These are phyloP conservation scores for Ceratocystis huliohia DNA, from an alignment of 2,329 filamentous ascomycete genomes.

Conservation along the genomic window DNA sequence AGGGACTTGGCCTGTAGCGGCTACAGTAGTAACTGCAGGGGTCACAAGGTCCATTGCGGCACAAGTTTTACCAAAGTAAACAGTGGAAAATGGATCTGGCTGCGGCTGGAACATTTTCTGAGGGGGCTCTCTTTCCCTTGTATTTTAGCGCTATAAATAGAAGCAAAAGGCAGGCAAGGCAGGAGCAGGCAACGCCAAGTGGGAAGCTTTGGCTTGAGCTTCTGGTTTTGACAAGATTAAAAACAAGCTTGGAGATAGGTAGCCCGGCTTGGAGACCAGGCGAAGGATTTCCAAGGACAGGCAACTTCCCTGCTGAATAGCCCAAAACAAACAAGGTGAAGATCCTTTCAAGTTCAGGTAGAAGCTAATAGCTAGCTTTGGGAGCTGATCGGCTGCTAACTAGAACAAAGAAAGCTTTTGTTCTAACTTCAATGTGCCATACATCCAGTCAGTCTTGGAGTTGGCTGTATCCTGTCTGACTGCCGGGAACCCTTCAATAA, in stretches of 20 bases:
- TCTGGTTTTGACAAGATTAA: background rate
- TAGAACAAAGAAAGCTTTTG: background rate
- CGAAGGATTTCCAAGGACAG: constrained; percentile 1
- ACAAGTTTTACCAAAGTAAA: constrained; percentile 26
- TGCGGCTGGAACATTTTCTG: constrained; percentile 44
- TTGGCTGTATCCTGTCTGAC: background rate
- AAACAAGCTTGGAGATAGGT: background rate
- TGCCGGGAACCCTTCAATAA: background rate
- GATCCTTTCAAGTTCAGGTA: constrained; percentile 3
- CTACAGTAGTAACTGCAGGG: background rate
- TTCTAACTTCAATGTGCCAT: background rate
- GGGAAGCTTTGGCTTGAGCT: constrained; percentile 8
- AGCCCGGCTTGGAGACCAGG: background rate
- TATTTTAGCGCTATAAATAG: too few species aligned
- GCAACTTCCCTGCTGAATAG: constrained; percentile 3
- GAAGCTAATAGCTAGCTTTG: background rate
- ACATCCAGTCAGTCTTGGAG: background rate
- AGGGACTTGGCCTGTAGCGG: background rate
- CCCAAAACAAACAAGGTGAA: background rate
- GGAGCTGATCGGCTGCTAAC: background rate
- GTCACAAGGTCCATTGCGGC: background rate
- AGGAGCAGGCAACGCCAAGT: background rate
- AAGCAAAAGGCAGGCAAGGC: background rate
- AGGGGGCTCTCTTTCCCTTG: background rate
- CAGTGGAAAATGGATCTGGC: constrained; percentile 36